Conservation (phyloP, 1,139 yeast species). For the Ogataea hybrid region DNA sequence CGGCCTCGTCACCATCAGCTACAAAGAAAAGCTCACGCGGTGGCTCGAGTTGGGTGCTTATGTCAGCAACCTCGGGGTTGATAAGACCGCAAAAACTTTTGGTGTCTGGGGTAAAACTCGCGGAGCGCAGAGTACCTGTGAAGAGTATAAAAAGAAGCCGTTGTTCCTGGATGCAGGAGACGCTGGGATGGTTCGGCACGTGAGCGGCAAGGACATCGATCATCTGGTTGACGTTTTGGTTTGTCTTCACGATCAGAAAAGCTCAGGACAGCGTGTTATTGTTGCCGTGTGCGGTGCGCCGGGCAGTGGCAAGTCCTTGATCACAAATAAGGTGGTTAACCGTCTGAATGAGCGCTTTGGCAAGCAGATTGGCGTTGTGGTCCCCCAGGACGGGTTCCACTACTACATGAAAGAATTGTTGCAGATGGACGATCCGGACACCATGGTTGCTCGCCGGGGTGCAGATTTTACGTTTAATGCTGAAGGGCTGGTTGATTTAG, state of each 20-base stretch:
- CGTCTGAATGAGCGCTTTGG: constrained; percentile 2
- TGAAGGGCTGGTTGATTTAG: constrained; percentile 7
- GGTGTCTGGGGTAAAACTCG: constrained; percentile 2
- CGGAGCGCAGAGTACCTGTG: constrained; percentile 2
- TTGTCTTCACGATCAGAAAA: background rate
- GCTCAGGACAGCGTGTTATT: constrained; percentile 5
- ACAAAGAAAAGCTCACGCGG: constrained; percentile 42
- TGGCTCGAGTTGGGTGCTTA: constrained; percentile 39
- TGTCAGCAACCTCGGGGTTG: background rate
- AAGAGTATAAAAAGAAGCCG: background rate
- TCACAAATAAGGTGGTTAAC: constrained; percentile 1
- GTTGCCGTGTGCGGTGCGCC: constrained; percentile 13
- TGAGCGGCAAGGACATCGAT: constrained; percentile 2
- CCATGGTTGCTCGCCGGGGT: constrained; percentile 11
- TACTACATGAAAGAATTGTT: constrained; percentile 12
- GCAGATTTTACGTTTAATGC: constrained; percentile 14
- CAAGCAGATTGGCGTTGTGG: constrained; percentile 7
- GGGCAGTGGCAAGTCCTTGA: constrained; percentile 12
- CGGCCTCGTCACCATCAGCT: constrained; percentile 63
- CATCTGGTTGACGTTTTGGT: background rate
- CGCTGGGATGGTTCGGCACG: background rate
- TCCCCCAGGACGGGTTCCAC: constrained; percentile 15
- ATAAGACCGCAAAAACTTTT: background rate
- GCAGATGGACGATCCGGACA: constrained; percentile 7
- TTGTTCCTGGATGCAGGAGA: background rate